Percentiles rank a stretch among this genome's conserved stretches.
Conservation (phyloP, 2,329 filamentous ascomycete species). For the Xylogone sp. region DNA sequence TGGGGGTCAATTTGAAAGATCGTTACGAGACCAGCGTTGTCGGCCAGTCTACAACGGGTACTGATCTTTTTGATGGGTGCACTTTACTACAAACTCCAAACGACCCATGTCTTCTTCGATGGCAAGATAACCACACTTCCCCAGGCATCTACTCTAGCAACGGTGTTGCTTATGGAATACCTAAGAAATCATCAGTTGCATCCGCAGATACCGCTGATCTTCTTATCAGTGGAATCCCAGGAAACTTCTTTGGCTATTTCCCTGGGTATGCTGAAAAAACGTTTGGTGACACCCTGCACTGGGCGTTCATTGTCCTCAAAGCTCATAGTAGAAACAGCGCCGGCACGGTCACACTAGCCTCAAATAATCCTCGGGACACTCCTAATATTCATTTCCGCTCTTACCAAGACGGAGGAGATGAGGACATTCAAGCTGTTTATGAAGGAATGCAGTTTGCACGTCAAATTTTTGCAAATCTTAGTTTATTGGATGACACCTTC, state of each 20-base stretch:
- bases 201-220: slow-evolving; percentile 34
- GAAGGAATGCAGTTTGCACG: slow-evolving; percentile 10
- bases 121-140: slow-evolving; percentile 11
- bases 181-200: slow-evolving; percentile 27
- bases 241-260: slow-evolving; percentile 38
- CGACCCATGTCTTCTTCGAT: slow-evolving; percentile 29
- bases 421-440: slow-evolving; percentile 10
- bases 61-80: slow-evolving; percentile 30
- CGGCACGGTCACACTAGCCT: slow-evolving; percentile 57
- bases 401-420: slow-evolving; percentile 39
- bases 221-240: slow-evolving; percentile 26
- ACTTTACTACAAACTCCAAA: slow-evolving; percentile 31
- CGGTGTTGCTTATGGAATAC: slow-evolving; percentile 43
- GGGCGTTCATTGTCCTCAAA: slow-evolving; percentile 44
- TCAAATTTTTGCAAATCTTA: slow-evolving; percentile 35
- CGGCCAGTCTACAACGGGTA: slow-evolving; percentile 36
- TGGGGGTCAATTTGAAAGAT: slow-evolving; percentile 59
- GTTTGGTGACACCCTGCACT: slow-evolving; percentile 35
- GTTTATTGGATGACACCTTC: slow-evolving; percentile 36
- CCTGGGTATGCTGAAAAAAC: slow-evolving; percentile 31
- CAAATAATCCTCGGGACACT: slow-evolving; percentile 57
- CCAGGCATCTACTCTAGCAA: slow-evolving; percentile 33
- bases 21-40: slow-evolving; percentile 46
- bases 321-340: slow-evolving; percentile 57
- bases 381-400: slow-evolving; percentile 61